phyloP scores from a whole-genome alignment of 2,329 filamentous ascomycete species.

The Phoma sp. region DNA sequence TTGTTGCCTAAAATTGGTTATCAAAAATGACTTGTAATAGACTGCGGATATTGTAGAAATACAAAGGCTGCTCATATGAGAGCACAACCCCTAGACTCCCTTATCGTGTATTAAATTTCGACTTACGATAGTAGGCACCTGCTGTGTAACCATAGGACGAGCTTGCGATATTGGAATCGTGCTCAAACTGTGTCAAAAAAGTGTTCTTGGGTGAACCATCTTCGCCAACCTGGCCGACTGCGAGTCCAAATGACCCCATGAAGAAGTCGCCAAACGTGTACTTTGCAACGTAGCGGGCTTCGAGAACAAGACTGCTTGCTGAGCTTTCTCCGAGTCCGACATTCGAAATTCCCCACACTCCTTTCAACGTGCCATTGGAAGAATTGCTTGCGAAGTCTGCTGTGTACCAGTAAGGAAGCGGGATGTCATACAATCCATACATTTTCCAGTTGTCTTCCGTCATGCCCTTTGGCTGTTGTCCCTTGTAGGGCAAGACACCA shows the following conservation, averaged over 20 bases:
- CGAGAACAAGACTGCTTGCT: conserved; percentile 16
- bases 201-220: conserved; percentile 17
- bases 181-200: conserved; percentile 32
- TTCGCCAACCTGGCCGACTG: conserved; percentile 17
- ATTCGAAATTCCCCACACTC: conserved; percentile 29
- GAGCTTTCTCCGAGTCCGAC: conserved; percentile 39
- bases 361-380: conserved; percentile 16
- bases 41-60: no score
- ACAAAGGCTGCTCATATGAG: no score
- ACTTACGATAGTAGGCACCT: conserved; percentile 47
- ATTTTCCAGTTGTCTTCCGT: conserved; percentile 23
- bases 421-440: conserved; percentile 25
- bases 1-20: conserved; percentile 37
- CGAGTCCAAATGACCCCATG: conserved; percentile 43
- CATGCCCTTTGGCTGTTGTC: conserved; percentile 31
- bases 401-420: conserved; percentile 29
- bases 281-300: conserved; percentile 28
- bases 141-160: conserved; percentile 45
- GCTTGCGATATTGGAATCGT: conserved; percentile 25
- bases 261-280: conserved; percentile 34
- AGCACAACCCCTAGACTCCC: no score
- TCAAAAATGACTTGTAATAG: no score
- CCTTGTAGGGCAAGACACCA: conserved; percentile 33
- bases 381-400: not conserved
- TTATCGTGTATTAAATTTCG: no score